These are phyloP conservation scores for Ogataea thermomethanolica DNA, from an alignment of 805 yeast species.

Conservation along the genomic window DNA sequence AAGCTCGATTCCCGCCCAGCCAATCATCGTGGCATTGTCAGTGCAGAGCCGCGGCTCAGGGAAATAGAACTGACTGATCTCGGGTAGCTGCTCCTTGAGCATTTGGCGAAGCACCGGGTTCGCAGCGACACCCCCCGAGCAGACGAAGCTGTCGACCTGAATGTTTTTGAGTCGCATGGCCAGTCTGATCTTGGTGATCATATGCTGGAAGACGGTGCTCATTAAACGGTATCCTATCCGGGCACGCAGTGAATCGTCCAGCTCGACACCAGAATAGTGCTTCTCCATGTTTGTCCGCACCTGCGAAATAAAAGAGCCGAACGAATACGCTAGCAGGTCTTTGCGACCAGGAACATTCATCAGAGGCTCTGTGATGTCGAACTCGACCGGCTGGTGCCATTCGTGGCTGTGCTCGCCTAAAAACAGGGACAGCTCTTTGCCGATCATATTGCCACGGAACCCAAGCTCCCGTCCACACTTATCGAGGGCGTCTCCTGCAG, in stretches of 20 bases:
- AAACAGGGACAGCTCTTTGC: conserved; percentile 70
- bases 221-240: conserved; percentile 60
- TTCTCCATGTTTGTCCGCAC: conserved; percentile 28
- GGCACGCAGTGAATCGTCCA: conserved; percentile 31
- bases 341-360: conserved; percentile 44
- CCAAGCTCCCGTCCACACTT: conserved; percentile 89
- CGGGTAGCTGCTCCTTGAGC: conserved; percentile 35
- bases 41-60: conserved; percentile 78
- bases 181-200: conserved; percentile 57
- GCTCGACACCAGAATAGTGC: conserved; percentile 19
- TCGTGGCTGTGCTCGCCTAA: conserved; percentile 35
- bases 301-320: conserved; percentile 58
- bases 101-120: conserved; percentile 53
- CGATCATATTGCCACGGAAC: conserved; percentile 76
- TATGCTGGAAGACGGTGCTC: conserved; percentile 65
- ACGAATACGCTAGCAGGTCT: conserved; percentile 57
- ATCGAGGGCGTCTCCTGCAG: conserved; percentile 91
- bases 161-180: conserved; percentile 42
- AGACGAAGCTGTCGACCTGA: conserved; percentile 52
- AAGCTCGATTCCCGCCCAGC: conserved; percentile 93
- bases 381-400: conserved; percentile 29
- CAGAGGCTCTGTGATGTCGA: conserved; percentile 46
- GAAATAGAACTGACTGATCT: conserved; percentile 48
- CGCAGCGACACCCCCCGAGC: conserved; percentile 95
- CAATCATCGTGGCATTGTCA: conserved; percentile 96